Conservation (phyloP, 352 stramenopile species). For the Phytophthora capsici region DNA sequence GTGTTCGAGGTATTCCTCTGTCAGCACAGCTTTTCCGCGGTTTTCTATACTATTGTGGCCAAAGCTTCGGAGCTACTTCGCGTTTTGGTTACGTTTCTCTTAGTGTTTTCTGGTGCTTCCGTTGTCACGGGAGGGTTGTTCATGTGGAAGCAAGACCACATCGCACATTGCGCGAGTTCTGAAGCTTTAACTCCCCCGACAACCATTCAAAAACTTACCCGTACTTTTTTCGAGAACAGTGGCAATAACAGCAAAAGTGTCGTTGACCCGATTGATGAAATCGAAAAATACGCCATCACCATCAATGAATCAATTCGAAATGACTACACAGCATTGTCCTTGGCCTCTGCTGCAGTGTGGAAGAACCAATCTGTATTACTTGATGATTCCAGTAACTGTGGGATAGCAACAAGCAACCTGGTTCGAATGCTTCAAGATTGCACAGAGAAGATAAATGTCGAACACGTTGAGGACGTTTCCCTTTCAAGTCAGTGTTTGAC, state of each 20-base stretch:
- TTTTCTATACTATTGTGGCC: slow-evolving; percentile 49
- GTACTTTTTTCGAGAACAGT: slow-evolving; percentile 36
- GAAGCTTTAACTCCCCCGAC: slow-evolving; percentile 7
- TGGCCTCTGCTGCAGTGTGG: slow-evolving; percentile 35
- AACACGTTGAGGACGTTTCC: slow-evolving; percentile 9
- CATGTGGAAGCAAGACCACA: slow-evolving; percentile 52
- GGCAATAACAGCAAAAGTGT: slow-evolving; percentile 36
- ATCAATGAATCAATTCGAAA: slow-evolving; percentile 44
- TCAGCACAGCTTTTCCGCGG: slow-evolving; percentile 44
- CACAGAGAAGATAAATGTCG: slow-evolving; percentile 3
- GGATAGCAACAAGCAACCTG: slow-evolving; percentile 36
- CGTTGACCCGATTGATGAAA: slow-evolving; percentile 29
- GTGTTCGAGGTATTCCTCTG: slow-evolving; percentile 57
- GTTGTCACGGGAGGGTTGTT: slow-evolving; percentile 44
- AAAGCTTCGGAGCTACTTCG: slow-evolving; percentile 44
- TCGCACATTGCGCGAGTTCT: slow-evolving; percentile 17
- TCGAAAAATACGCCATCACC: slow-evolving; percentile 36
- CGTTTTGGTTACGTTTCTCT: slow-evolving; percentile 44
- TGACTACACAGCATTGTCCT: slow-evolving; percentile 32
- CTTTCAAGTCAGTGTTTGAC: slow-evolving; percentile 34
- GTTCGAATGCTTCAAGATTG: slow-evolving; percentile 44
- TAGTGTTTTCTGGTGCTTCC: slow-evolving; percentile 42
- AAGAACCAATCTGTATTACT: slow-evolving; percentile 36
- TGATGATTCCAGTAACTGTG: slow-evolving; percentile 25
- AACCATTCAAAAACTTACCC: slow-evolving; percentile 30